These are phyloP conservation scores for Carpinus viminea DNA, from an alignment of 306 rosid species.

Conservation along the genomic window DNA sequence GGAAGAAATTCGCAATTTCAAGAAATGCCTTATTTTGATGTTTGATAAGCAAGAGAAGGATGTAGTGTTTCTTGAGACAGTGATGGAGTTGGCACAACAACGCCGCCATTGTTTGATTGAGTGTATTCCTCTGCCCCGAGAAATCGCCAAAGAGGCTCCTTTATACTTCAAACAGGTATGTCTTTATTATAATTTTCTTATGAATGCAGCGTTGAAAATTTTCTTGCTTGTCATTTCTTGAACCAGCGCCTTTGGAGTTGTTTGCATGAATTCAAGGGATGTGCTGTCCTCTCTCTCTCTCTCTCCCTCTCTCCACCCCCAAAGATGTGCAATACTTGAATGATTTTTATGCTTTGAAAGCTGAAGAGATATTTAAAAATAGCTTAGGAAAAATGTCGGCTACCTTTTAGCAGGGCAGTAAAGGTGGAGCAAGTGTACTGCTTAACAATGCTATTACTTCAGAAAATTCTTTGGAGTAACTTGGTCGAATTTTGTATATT, in stretches of 20 bases:
- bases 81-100: constrained; percentile 78
- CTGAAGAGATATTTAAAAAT: neutral
- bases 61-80: constrained; percentile 87
- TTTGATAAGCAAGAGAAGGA: constrained; percentile 86
- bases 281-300: neutral
- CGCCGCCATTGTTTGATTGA: constrained; percentile 77
- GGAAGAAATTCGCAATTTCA: constrained; percentile 91
- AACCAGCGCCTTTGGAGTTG: constrained; percentile 2
- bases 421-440: neutral
- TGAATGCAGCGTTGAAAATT: neutral
- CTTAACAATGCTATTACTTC: neutral
- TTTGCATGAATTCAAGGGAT: neutral
- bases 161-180: constrained; percentile 77
- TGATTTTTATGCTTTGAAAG: neutral
- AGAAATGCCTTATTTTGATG: constrained; percentile 93
- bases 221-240: constrained; percentile 1
- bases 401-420: neutral
- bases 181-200: constrained; percentile 6
- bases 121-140: constrained; percentile 80
- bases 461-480: neutral
- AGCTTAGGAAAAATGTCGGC: neutral
- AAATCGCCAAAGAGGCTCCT: constrained; percentile 81
- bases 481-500: neutral
- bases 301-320: neutral
- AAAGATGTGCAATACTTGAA: neutral